Percentiles rank a stretch among this genome's conserved stretches.
phyloP scores from a whole-genome alignment of 2,329 filamentous ascomycete genomes.

The Hypoxylon sp. region DNA sequence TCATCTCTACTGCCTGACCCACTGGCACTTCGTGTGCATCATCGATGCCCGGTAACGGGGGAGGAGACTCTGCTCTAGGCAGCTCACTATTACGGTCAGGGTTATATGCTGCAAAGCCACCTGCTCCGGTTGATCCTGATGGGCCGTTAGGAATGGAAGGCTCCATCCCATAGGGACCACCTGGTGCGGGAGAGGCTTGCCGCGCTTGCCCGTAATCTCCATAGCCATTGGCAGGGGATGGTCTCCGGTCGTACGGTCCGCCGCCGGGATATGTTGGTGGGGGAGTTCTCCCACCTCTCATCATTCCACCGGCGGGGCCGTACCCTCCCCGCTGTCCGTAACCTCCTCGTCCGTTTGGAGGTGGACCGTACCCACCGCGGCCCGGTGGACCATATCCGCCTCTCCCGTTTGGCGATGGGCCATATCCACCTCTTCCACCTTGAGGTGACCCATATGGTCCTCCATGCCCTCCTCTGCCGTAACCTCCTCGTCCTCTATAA shows the following conservation, averaged over 20 bases:
- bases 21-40: conserved; percentile 53
- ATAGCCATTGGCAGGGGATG: conserved; percentile 46
- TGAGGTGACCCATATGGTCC: conserved; percentile 57
- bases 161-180: conserved; percentile 54
- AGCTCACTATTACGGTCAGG: conserved; percentile 58
- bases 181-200: conserved; percentile 54
- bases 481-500: conserved; percentile 65
- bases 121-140: conserved; percentile 46
- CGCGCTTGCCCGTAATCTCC: conserved; percentile 49
- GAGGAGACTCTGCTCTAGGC: conserved; percentile 72
- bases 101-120: conserved; percentile 59
- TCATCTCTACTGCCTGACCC: conserved; percentile 83
- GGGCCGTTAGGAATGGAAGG: conserved; percentile 54
- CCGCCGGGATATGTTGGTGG: conserved; percentile 61
- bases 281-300: conserved; percentile 56
- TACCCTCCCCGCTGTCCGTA: conserved; percentile 50
- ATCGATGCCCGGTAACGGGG: conserved; percentile 65
- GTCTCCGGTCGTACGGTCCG: conserved; percentile 52
- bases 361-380: conserved; percentile 58
- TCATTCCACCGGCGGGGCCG: conserved; percentile 50
- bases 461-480: conserved; percentile 58
- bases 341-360: conserved; percentile 51
- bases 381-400: conserved; percentile 63
- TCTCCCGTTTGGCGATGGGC: conserved; percentile 58
- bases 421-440: conserved; percentile 53